Evolutionary conservation across 192 early-diverging fungal species (phyloP), one percentile per base, ranked within the genome.

Genomic region (Coemansia sp.): DNA sequence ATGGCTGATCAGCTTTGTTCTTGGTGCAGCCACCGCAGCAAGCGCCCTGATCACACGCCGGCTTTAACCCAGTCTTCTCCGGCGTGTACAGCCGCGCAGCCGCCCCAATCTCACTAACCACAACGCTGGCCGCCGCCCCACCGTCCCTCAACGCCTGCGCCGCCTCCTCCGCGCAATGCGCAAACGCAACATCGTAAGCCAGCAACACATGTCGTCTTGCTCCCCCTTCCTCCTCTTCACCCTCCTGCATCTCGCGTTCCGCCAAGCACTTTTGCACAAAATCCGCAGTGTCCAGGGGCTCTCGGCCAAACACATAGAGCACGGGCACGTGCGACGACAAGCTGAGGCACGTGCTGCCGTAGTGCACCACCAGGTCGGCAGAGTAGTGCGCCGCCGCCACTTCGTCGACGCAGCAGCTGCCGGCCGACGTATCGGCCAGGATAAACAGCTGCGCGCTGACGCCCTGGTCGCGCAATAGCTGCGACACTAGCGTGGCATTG

Each of bases 331-430:
- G 86, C 22, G 90, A 84, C 15, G 92, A 85, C 84, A 88, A 83
- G 60, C 86, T 89, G 39, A 97, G 71, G 62, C 97, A 99, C 8
- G 94, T 85, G 19, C 87, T 87, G 3, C 97, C 97, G 81, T 91
- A 99, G 71, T 99, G 97, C 25, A 99, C 84, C 25, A 99, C 87
- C n/a, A 91, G 62, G 44, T 98, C 91, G 13, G 93, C 86, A 9
- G 73, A 50, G 33, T 86, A 87, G 62, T 99, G 97, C 70, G 93
- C 83, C 8, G 94, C 94, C 19, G 97, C 95, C 1, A 99, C 89
- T 61, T 95, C 93, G 67, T 99, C 97, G 1, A 96, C 93, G 68
- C 97, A 99, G 70, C 97, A 99, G 71, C 91, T 91, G 63, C 96
- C 96, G 63, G 93, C 96, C 14, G 95, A 93, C 0, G 97, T 98